Conservation (phyloP, 176 grass and related monocot species). For the Musa troglodytarum region DNA sequence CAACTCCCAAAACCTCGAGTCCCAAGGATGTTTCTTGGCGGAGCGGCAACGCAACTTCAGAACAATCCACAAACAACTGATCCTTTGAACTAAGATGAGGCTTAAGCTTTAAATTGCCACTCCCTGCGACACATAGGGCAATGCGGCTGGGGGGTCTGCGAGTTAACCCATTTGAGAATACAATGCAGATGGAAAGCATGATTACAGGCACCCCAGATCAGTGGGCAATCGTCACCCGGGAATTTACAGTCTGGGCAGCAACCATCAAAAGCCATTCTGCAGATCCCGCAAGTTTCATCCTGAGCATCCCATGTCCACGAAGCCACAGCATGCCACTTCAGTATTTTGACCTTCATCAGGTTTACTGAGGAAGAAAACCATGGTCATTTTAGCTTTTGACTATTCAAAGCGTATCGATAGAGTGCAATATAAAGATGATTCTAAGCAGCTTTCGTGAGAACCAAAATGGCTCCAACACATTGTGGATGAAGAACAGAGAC, state of each 20-base stretch:
- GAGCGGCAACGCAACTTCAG: too few species aligned
- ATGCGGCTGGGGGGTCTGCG: conserved; percentile 2
- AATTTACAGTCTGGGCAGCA: conserved; percentile 11
- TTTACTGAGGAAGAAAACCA: neutral
- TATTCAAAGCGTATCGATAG: too few species aligned
- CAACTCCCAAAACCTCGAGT: too few species aligned
- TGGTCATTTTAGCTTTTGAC: too few species aligned
- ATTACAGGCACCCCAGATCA: conserved; percentile 12
- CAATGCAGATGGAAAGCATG: conserved; percentile 14
- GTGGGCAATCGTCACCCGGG: conserved; percentile 7
- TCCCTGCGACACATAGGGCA: conserved; percentile 11
- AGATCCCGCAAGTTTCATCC: conserved; percentile 7
- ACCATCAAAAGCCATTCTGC: conserved; percentile 7
- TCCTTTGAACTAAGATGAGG: neutral
- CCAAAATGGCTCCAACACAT: too few species aligned
- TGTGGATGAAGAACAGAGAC: too few species aligned
- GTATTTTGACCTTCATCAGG: conserved; percentile 8
- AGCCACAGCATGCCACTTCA: conserved; percentile 13
- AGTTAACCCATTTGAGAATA: conserved; percentile 9
- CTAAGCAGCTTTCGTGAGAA: too few species aligned
- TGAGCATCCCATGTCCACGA: conserved; percentile 13
- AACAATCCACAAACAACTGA: conserved; percentile 1
- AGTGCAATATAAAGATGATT: too few species aligned
- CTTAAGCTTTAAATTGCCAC: conserved; percentile 3
- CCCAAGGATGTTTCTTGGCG: too few species aligned